Evolutionary conservation across 2,329 filamentous ascomycete species (phyloP).

Genomic region (Colletotrichum shisoi): DNA sequence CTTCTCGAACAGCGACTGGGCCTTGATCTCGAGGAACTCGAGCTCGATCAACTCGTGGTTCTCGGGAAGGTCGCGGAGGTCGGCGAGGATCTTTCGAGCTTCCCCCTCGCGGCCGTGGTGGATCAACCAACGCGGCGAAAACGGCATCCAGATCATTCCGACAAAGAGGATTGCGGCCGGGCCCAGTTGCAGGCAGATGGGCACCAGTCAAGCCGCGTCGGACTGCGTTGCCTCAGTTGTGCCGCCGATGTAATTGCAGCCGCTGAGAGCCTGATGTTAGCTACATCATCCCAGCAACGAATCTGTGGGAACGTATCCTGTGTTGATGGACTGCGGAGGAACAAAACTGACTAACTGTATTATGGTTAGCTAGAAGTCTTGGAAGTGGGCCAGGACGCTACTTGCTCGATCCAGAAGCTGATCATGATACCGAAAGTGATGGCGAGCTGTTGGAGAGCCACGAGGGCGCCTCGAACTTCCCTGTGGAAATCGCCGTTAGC

Average conservation of each 20-base stretch:
- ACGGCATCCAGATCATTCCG: constrained; percentile 83
- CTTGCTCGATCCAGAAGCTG: constrained; percentile 69
- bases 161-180: constrained; percentile 71
- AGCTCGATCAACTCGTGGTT: constrained; percentile 75
- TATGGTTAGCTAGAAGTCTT: constrained; percentile 18
- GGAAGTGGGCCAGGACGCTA: constrained; percentile 21
- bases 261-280: constrained; percentile 50
- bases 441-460: constrained; percentile 60
- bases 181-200: constrained; percentile 73
- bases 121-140: constrained; percentile 77
- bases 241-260: constrained; percentile 72
- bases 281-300: neutral
- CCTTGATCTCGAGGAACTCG: constrained; percentile 85
- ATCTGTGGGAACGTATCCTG: constrained; percentile 34
- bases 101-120: constrained; percentile 75
- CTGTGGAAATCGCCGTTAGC: constrained; percentile 33
- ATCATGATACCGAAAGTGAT: constrained; percentile 71
- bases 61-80: constrained; percentile 66
- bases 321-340: neutral
- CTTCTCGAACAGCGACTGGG: constrained; percentile 80
- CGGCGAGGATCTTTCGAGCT: constrained; percentile 68
- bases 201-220: constrained; percentile 76
- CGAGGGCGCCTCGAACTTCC: constrained; percentile 54
- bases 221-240: constrained; percentile 59
- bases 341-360: constrained; percentile 6